Conservation (phyloP, 163 green algal genomes). For the Scenedesmus sp. region DNA sequence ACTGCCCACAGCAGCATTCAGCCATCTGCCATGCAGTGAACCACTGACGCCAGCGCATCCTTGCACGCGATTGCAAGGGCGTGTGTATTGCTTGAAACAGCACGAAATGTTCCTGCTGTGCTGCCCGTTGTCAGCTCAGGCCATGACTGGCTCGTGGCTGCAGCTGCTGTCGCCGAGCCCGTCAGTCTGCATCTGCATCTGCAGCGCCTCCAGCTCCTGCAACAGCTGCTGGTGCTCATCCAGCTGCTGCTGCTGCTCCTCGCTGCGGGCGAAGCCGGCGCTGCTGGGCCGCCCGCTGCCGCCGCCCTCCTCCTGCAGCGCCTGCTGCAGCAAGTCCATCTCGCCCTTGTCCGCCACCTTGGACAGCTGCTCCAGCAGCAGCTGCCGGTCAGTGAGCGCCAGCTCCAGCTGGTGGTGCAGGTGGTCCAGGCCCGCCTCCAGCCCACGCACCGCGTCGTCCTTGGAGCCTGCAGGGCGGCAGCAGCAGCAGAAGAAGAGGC, state of each 20-base stretch:
- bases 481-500: not conserved
- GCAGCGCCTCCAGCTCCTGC: conserved; percentile 3
- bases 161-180: conserved; percentile 1
- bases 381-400: conserved; percentile 33
- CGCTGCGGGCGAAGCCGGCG: not conserved
- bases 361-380: conserved; percentile 42
- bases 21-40: too few relatives aligned
- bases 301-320: not conserved
- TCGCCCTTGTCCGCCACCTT: conserved; percentile 20
- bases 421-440: conserved; percentile 36
- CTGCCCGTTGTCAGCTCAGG: not conserved
- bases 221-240: not conserved
- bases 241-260: not conserved
- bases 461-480: conserved; percentile 23
- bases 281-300: not conserved
- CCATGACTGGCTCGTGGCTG: not conserved
- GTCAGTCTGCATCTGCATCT: not conserved
- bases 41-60: too few relatives aligned
- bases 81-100: too few relatives aligned
- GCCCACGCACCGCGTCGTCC: conserved; percentile 42
- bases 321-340: conserved; percentile 11
- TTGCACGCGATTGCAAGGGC: too few relatives aligned
- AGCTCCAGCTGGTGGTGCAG: conserved; percentile 48
- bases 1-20: not conserved
- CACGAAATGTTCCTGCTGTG: too few relatives aligned